Evolutionary conservation across 2,329 filamentous ascomycete genomes (phyloP).

Genomic region (Botrytis fabae): DNA sequence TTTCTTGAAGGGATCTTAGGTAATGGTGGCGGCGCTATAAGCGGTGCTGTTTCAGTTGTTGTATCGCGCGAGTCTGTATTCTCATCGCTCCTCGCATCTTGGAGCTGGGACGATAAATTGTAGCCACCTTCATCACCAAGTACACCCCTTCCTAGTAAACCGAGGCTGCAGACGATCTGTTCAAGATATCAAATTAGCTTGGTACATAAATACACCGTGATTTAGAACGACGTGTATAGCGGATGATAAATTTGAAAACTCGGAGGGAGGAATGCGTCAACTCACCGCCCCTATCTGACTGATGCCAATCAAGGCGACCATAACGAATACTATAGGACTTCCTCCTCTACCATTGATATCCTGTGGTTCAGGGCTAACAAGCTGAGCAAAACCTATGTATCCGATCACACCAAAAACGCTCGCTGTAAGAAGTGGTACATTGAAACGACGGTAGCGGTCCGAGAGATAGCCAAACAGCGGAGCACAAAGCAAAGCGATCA

Average conservation of each 20-base stretch:
- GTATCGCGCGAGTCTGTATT: slow-evolving; percentile 16
- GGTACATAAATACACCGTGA: not conserved
- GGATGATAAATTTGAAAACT: not conserved
- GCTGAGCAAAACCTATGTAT: slow-evolving; percentile 73
- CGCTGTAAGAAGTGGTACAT: slow-evolving; percentile 72
- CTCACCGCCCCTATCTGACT: slow-evolving; percentile 80
- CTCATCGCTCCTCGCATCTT: slow-evolving; percentile 22
- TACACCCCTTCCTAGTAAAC: slow-evolving; percentile 79
- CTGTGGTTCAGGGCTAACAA: slow-evolving; percentile 73
- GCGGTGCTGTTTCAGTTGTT: slow-evolving; percentile 33
- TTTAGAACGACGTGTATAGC: not conserved
- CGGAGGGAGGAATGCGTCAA: not conserved
- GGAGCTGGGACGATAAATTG: slow-evolving; percentile 38
- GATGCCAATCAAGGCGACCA: slow-evolving; percentile 79
- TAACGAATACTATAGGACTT: slow-evolving; percentile 66
- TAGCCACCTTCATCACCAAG: slow-evolving; percentile 50
- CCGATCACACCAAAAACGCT: slow-evolving; percentile 74
- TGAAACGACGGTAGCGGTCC: slow-evolving; percentile 64
- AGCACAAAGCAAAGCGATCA: slow-evolving; percentile 80
- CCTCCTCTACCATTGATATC: slow-evolving; percentile 65
- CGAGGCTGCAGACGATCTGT: slow-evolving; percentile 87
- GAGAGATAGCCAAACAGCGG: slow-evolving; percentile 85
- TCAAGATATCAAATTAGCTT: slow-evolving; percentile 6
- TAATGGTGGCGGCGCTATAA: slow-evolving; percentile 37
- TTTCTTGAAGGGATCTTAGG: slow-evolving; percentile 32